phyloP scores from a whole-genome alignment of 2,329 filamentous ascomycete genomes.

The Fusarium coffeatum region DNA sequence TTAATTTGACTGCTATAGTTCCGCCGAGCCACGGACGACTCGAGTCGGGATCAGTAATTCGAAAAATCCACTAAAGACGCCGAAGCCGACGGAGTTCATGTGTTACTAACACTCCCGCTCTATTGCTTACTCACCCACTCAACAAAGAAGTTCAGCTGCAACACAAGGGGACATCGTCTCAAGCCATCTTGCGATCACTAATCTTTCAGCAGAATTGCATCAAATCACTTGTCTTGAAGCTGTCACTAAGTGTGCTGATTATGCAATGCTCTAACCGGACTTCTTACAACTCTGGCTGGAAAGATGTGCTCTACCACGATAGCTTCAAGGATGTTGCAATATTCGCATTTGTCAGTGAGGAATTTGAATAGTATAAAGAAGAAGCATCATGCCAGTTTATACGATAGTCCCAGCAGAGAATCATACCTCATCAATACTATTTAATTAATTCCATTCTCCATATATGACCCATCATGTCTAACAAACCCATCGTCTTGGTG shows the following conservation, averaged over 20 bases:
- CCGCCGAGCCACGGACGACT: background rate
- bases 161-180: background rate
- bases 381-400: background rate
- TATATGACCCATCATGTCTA: constrained; percentile 28
- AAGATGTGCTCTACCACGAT: background rate
- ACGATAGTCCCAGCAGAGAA: background rate
- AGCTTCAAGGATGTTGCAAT: background rate
- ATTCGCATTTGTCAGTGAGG: background rate
- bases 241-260: background rate
- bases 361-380: background rate
- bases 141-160: background rate
- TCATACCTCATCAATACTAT: background rate
- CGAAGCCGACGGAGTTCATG: background rate
- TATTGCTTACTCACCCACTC: background rate
- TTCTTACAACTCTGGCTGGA: background rate
- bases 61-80: background rate
- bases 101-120: constrained; percentile 10
- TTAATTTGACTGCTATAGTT: no score
- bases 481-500: constrained; percentile 48
- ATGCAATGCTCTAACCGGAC: background rate
- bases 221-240: background rate
- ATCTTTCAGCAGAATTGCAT: background rate
- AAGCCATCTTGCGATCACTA: background rate
- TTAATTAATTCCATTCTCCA: background rate
- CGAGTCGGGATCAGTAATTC: constrained; percentile 13